Evolutionary conservation across 2,329 filamentous ascomycete species (phyloP).

Genomic region (Cordyceps militaris): DNA sequence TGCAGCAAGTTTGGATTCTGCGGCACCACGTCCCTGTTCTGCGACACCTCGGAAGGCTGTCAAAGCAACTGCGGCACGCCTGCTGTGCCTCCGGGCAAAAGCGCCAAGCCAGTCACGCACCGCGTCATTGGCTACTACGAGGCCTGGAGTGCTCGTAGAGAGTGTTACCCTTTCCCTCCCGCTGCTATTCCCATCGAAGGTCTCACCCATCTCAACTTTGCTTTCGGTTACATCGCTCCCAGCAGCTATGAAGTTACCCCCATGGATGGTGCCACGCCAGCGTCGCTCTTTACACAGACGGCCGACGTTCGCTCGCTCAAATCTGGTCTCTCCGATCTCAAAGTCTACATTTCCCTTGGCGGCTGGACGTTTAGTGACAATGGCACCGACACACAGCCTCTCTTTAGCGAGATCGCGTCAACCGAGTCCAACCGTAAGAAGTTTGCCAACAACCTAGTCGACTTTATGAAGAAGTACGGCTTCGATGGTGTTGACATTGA

Average conservation of each 20-base stretch:
- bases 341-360: slow-evolving; percentile 23
- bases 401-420: slow-evolving; percentile 26
- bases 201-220: slow-evolving; percentile 21
- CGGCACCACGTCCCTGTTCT: slow-evolving; percentile 22
- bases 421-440: slow-evolving; percentile 19
- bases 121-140: not conserved
- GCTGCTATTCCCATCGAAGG: slow-evolving; percentile 14
- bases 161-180: not conserved
- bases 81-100: not conserved
- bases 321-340: not conserved
- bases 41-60: slow-evolving; percentile 14
- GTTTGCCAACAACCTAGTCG: slow-evolving; percentile 25
- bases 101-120: not conserved
- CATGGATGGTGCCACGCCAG: not conserved
- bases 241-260: slow-evolving; percentile 12
- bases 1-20: slow-evolving; percentile 28
- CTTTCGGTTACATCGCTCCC: slow-evolving; percentile 21
- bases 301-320: not conserved
- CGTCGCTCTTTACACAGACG: not conserved
- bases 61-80: not conserved
- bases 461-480: not conserved
- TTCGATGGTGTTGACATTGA: not conserved
- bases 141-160: not conserved
- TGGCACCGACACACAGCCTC: slow-evolving; percentile 13
- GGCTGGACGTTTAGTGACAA: slow-evolving; percentile 31